Percentiles rank a stretch among this genome's conserved stretches.
Conservation (phyloP, 1,284 basidiomycete genomes). For the Cutaneotrichosporon sp. region DNA sequence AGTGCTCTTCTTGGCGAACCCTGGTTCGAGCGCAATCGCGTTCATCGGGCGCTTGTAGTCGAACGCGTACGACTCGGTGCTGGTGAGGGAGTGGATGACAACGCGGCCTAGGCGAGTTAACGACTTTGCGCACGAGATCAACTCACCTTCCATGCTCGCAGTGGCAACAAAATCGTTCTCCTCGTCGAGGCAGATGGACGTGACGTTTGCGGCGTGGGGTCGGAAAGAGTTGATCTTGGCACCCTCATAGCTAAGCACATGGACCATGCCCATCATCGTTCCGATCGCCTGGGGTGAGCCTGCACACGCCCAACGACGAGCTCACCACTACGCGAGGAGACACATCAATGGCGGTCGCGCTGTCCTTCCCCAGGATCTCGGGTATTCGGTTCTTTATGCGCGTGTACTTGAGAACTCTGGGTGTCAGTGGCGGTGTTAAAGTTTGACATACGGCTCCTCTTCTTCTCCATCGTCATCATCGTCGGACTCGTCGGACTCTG, state of each 20-base stretch:
- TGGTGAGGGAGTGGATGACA: slow-evolving; percentile 78
- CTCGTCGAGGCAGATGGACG: slow-evolving; percentile 79
- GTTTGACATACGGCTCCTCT: slow-evolving; percentile 46
- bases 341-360: slow-evolving; percentile 76
- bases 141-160: slow-evolving; percentile 87
- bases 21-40: slow-evolving; percentile 84
- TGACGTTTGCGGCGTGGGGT: slow-evolving; percentile 85
- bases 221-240: slow-evolving; percentile 85
- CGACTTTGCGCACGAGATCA: slow-evolving; percentile 15
- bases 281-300: slow-evolving; percentile 66
- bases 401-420: slow-evolving; percentile 78
- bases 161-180: slow-evolving; percentile 88
- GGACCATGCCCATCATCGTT: slow-evolving; percentile 87
- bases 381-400: slow-evolving; percentile 70
- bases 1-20: slow-evolving; percentile 75
- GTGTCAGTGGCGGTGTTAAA: not conserved
- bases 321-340: slow-evolving; percentile 72
- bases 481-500: slow-evolving; percentile 16
- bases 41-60: slow-evolving; percentile 92
- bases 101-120: slow-evolving; percentile 66
- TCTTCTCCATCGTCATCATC: slow-evolving; percentile 48
- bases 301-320: not conserved
- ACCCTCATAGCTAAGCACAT: slow-evolving; percentile 77
- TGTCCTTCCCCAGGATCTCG: slow-evolving; percentile 84
- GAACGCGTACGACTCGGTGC: slow-evolving; percentile 79